phyloP scores from a whole-genome alignment of 495 filamentous ascomycete species.

The Chaetomium tenue region DNA sequence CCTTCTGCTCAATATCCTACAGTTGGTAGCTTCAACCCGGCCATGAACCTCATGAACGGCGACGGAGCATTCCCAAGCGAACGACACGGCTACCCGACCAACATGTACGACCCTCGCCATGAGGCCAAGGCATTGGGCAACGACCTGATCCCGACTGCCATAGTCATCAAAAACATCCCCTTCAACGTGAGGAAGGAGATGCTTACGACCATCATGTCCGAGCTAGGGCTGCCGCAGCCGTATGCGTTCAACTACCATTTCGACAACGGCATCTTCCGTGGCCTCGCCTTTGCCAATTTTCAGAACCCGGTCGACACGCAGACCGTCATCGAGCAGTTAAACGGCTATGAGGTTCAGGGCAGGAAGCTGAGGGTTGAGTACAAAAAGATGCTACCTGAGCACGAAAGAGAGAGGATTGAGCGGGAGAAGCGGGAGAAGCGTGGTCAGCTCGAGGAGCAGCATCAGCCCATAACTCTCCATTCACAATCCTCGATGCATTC shows the following conservation, averaged over 20 bases:
- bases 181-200: slow-evolving; percentile 98
- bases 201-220: slow-evolving; percentile 86
- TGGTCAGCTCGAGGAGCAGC: slow-evolving; percentile 95
- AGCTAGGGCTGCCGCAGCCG: slow-evolving; percentile 83
- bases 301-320: slow-evolving; percentile 91
- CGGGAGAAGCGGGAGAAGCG: slow-evolving; percentile 95
- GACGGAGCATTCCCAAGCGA: slow-evolving; percentile 31
- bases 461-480: slow-evolving; percentile 69
- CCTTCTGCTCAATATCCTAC: slow-evolving; percentile 37
- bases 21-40: slow-evolving; percentile 28
- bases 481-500: slow-evolving; percentile 83
- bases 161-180: slow-evolving; percentile 99
- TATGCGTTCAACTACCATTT: slow-evolving; percentile 99
- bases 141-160: slow-evolving; percentile 94
- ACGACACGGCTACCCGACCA: slow-evolving; percentile 32
- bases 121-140: slow-evolving; percentile 39
- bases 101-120: slow-evolving; percentile 38
- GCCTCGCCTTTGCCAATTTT: slow-evolving; percentile 97
- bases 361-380: slow-evolving; percentile 94
- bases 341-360: slow-evolving; percentile 92
- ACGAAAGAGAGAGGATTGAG: slow-evolving; percentile 94
- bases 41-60: slow-evolving; percentile 36
- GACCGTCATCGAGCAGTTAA: slow-evolving; percentile 83
- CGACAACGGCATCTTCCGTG: slow-evolving; percentile 95
- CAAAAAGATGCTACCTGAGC: slow-evolving; percentile 97